Conservation (phyloP, 2,329 filamentous ascomycete species). For the Hypoxylon sp. region DNA sequence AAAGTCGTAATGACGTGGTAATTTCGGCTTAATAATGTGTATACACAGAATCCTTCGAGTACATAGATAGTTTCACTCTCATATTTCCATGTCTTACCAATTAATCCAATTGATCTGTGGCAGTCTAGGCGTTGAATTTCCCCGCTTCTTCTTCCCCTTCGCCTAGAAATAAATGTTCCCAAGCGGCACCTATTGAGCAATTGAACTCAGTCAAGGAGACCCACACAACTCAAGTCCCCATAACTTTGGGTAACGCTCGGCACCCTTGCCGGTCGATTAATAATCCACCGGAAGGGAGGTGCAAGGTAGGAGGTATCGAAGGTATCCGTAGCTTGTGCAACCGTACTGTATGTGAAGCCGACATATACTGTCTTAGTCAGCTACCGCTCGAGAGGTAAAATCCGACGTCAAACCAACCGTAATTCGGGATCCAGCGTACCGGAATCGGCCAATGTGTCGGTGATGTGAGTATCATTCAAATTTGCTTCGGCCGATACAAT, state of each 20-base stretch:
- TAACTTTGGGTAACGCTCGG: background rate
- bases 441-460: background rate
- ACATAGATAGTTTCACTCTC: background rate
- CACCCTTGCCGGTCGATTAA: background rate
- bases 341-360: background rate
- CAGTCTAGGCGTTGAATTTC: background rate
- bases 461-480: background rate
- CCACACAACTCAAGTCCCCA: background rate
- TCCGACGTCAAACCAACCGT: constrained; percentile 10
- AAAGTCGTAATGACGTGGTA: background rate
- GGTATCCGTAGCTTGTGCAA: background rate
- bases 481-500: background rate
- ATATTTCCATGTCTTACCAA: background rate
- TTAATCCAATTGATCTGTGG: too few species aligned
- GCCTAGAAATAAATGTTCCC: background rate
- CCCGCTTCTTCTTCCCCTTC: background rate
- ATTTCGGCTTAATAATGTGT: constrained; percentile 27
- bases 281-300: background rate
- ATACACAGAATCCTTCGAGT: background rate
- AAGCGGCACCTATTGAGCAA: background rate
- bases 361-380: background rate
- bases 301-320: background rate
- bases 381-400: constrained; percentile 14
- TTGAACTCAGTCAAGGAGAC: background rate
- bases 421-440: background rate